These are phyloP conservation scores for Warburgia ugandensis DNA, from an alignment of 164 flowering plant genomes.

Conservation along the genomic window DNA sequence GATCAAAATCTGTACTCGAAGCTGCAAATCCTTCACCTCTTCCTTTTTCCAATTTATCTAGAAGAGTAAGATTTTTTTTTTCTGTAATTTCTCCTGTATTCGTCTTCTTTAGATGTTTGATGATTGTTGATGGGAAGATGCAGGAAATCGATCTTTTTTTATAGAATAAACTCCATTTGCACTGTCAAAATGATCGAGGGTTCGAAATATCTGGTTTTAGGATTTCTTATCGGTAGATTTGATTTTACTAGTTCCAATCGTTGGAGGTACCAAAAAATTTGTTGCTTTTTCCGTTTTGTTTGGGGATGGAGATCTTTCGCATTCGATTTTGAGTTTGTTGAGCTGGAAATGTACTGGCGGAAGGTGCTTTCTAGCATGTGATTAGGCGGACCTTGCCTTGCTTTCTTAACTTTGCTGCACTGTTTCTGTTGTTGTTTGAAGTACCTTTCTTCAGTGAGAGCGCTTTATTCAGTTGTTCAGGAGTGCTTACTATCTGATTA, in stretches of 20 bases:
- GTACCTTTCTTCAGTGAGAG: background rate
- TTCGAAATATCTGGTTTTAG: too few relatives aligned
- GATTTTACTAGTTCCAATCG: too few relatives aligned
- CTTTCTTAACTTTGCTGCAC: background rate
- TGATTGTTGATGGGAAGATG: background rate
- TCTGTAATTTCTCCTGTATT: background rate
- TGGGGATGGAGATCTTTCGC: too few relatives aligned
- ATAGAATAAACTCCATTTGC: too few relatives aligned
- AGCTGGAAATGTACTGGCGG: background rate
- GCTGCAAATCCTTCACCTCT: constrained; percentile 5
- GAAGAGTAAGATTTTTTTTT: constrained; percentile 14
- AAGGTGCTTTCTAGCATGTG: background rate
- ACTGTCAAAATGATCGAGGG: too few relatives aligned
- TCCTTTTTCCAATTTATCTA: constrained; percentile 10
- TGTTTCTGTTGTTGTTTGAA: background rate
- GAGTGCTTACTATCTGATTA: constrained; percentile 5
- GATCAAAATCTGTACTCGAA: constrained; percentile 1
- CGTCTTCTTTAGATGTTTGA: background rate
- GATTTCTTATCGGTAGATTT: too few relatives aligned
- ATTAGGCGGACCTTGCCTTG: background rate
- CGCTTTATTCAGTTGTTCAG: background rate
- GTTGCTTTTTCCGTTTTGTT: too few relatives aligned
- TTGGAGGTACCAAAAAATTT: too few relatives aligned
- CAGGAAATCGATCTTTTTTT: too few relatives aligned
- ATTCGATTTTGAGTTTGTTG: background rate